phyloP scores from a whole-genome alignment of 345 rosid genomes.

The Populus euphratica region DNA sequence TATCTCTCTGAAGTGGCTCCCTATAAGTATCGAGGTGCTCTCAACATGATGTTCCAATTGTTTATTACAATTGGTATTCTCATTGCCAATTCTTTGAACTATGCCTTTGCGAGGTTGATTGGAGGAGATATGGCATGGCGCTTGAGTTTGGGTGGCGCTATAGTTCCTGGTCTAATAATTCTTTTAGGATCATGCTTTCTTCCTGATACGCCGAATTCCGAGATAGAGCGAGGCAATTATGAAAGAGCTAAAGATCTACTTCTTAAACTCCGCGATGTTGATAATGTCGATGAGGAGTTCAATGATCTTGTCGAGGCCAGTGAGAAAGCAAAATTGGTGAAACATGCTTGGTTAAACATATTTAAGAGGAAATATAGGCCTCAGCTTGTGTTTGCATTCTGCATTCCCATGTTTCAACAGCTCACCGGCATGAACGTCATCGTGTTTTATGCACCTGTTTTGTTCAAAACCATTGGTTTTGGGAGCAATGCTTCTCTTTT shows the following conservation, averaged over 20 bases:
- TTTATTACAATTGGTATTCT: conserved; percentile 35
- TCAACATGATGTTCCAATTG: conserved; percentile 31
- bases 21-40: conserved; percentile 24
- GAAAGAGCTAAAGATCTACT: conserved; percentile 29
- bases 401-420: conserved; percentile 36
- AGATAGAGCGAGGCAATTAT: conserved; percentile 25
- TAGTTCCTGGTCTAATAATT: conserved; percentile 28
- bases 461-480: conserved; percentile 35
- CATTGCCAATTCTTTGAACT: conserved; percentile 31
- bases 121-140: conserved; percentile 29
- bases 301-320: conserved; percentile 29
- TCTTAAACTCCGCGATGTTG: conserved; percentile 18
- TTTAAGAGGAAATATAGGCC: conserved; percentile 29
- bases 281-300: conserved; percentile 37
- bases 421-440: conserved; percentile 45
- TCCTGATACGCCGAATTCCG: conserved; percentile 38
- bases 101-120: conserved; percentile 10
- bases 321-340: conserved; percentile 18
- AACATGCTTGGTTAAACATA: conserved; percentile 30
- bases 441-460: conserved; percentile 40
- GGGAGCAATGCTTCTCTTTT: conserved; percentile 29
- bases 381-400: conserved; percentile 28
- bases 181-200: conserved; percentile 15
- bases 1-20: conserved; percentile 43
- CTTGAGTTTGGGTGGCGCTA: conserved; percentile 29